Evolutionary conservation across 768 basidiomycete species (phyloP).

Genomic region (Mycena leptocephala): DNA sequence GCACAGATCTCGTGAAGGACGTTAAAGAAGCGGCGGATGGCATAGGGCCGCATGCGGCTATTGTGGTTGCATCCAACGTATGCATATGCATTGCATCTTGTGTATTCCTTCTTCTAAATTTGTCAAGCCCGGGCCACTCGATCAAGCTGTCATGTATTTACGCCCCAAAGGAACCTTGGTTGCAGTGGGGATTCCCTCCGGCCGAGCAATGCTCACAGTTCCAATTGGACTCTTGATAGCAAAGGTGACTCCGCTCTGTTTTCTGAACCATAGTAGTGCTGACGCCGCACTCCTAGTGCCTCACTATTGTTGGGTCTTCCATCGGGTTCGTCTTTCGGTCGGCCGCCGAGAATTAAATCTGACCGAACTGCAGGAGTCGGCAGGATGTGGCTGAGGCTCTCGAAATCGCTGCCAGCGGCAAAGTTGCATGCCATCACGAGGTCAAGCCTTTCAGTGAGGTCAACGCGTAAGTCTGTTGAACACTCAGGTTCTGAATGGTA

Average conservation of each 20-base stretch:
- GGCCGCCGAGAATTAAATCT: no score
- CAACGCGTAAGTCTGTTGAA: constrained; percentile 58
- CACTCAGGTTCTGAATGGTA: not conserved
- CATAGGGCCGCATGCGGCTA: constrained; percentile 78
- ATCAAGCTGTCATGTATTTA: constrained; percentile 79
- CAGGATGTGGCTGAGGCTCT: constrained; percentile 89
- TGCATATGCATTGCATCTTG: constrained; percentile 38
- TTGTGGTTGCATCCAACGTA: constrained; percentile 72
- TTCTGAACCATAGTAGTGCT: not conserved
- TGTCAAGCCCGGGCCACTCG: constrained; percentile 54
- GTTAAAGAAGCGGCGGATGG: constrained; percentile 77
- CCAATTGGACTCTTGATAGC: constrained; percentile 61
- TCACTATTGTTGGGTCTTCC: constrained; percentile 47
- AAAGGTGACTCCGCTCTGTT: constrained; percentile 44
- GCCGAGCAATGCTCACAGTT: constrained; percentile 65
- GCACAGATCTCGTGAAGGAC: constrained; percentile 71
- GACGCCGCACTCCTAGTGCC: not conserved
- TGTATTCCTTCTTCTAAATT: not conserved
- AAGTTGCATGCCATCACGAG: constrained; percentile 73
- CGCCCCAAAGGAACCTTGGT: constrained; percentile 80
- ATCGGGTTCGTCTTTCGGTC: constrained; percentile 49
- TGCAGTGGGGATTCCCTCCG: constrained; percentile 75
- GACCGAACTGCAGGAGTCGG: constrained; percentile 65
- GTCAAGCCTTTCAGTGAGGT: constrained; percentile 66
- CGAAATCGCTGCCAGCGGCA: constrained; percentile 77